Conservation (phyloP, 2,329 filamentous ascomycete genomes). For the Aureobasidium melanogenum region DNA sequence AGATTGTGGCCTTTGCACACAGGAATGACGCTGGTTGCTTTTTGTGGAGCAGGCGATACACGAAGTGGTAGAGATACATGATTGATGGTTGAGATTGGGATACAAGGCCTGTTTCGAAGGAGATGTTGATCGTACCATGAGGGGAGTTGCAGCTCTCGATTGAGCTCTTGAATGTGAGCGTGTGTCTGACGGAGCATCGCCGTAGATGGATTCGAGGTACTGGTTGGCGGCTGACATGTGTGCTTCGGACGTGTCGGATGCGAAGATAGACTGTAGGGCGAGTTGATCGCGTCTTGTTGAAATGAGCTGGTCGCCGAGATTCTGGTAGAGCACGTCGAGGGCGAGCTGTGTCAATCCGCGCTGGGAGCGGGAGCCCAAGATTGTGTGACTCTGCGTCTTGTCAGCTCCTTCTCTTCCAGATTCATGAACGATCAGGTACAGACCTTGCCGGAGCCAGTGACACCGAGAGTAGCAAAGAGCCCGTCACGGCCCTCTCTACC, state of each 20-base stretch:
- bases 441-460: conserved; percentile 95
- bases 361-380: conserved; percentile 77
- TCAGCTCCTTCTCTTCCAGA: conserved; percentile 2
- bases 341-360: conserved; percentile 86
- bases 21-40: not conserved
- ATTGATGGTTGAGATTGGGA: not conserved
- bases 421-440: not conserved
- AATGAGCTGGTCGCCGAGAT: conserved; percentile 63
- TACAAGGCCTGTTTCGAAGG: conserved; percentile 14
- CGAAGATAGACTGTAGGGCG: conserved; percentile 63
- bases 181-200: conserved; percentile 49
- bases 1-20: not conserved
- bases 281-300: conserved; percentile 47
- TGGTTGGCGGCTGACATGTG: conserved; percentile 62
- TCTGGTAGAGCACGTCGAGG: conserved; percentile 81
- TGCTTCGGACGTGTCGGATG: conserved; percentile 74
- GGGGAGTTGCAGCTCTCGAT: conserved; percentile 38
- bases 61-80: not conserved
- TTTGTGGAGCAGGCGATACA: not conserved
- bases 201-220: conserved; percentile 72
- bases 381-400: conserved; percentile 72
- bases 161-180: conserved; percentile 33
- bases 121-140: conserved; percentile 23
- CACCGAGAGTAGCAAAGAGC: conserved; percentile 80
- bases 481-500: conserved; percentile 79